phyloP scores from a whole-genome alignment of 148 eudicot species.

The Talinum fruticosum region DNA sequence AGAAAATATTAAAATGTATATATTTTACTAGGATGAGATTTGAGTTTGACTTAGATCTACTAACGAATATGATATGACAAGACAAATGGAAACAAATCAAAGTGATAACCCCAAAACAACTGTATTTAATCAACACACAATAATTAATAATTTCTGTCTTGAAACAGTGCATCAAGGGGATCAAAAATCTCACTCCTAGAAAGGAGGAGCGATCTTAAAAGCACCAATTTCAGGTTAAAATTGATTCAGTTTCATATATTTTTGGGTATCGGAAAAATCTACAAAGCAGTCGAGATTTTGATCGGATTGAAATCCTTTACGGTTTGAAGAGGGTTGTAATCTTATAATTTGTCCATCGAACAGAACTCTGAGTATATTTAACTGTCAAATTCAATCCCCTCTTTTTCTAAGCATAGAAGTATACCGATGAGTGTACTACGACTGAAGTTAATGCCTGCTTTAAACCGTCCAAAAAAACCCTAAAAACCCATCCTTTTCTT shows the following conservation, averaged over 20 bases:
- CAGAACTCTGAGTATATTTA: no score
- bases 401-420: no score
- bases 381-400: no score
- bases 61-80: background rate
- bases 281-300: no score
- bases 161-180: constrained; percentile 26
- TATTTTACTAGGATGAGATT: background rate
- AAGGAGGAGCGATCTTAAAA: constrained; percentile 32
- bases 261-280: no score
- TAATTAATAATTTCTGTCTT: constrained; percentile 10
- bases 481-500: background rate
- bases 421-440: no score
- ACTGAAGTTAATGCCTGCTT: no score
- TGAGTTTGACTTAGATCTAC: constrained; percentile 12
- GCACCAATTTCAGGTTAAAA: constrained; percentile 4
- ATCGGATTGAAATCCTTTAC: no score
- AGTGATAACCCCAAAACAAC: background rate
- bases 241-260: background rate
- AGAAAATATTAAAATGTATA: no score
- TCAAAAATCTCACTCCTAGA: constrained; percentile 21
- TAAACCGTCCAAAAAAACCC: constrained; percentile 10
- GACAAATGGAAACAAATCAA: constrained; percentile 8
- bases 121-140: constrained; percentile 12
- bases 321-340: no score
- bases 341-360: no score